A percentile compares a stretch with the other conserved stretches of the same genome.
Evolutionary conservation across 495 filamentous ascomycete species (phyloP).

Genomic region (Neurospora sp.): DNA sequence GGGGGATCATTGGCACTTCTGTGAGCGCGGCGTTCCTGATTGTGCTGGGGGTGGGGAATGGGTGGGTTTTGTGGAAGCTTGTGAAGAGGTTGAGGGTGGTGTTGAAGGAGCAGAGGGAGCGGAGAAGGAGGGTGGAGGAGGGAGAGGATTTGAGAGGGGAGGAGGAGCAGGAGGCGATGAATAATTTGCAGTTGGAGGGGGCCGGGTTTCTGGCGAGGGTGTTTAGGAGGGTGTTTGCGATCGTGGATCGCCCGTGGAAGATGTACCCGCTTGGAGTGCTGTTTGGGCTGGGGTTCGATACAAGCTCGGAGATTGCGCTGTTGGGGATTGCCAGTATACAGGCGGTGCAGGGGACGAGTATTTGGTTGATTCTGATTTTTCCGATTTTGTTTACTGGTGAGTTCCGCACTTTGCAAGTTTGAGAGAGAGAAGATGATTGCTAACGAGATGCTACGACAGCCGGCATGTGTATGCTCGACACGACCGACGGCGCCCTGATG

Average conservation of each 20-base stretch:
- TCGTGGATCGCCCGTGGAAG: slow-evolving; percentile 92
- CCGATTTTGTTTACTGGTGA: slow-evolving; percentile 80
- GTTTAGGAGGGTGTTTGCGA: slow-evolving; percentile 65
- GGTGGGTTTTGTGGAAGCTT: slow-evolving; percentile 72
- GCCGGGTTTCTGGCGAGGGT: slow-evolving; percentile 63
- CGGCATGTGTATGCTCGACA: slow-evolving; percentile 88
- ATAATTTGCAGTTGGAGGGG: slow-evolving; percentile 62
- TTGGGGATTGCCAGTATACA: slow-evolving; percentile 83
- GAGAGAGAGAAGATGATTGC: not conserved
- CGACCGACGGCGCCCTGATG: slow-evolving; percentile 88
- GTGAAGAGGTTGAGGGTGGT: slow-evolving; percentile 54
- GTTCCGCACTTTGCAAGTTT: not conserved
- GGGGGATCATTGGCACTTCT: slow-evolving; percentile 76
- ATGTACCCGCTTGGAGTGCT: slow-evolving; percentile 88
- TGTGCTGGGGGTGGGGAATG: slow-evolving; percentile 72
- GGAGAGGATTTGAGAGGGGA: slow-evolving; percentile 8
- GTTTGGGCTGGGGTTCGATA: slow-evolving; percentile 94
- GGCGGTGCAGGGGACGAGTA: slow-evolving; percentile 70
- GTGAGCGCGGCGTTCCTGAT: slow-evolving; percentile 77
- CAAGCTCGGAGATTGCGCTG: slow-evolving; percentile 86
- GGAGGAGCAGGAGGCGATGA: slow-evolving; percentile 35
- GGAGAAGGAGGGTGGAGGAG: slow-evolving; percentile 5
- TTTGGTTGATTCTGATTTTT: slow-evolving; percentile 94
- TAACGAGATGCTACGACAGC: slow-evolving; percentile 30
- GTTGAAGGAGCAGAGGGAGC: slow-evolving; percentile 29